Conservation (phyloP, 306 rosid genomes). For the Cucurbita argyrosperma region DNA sequence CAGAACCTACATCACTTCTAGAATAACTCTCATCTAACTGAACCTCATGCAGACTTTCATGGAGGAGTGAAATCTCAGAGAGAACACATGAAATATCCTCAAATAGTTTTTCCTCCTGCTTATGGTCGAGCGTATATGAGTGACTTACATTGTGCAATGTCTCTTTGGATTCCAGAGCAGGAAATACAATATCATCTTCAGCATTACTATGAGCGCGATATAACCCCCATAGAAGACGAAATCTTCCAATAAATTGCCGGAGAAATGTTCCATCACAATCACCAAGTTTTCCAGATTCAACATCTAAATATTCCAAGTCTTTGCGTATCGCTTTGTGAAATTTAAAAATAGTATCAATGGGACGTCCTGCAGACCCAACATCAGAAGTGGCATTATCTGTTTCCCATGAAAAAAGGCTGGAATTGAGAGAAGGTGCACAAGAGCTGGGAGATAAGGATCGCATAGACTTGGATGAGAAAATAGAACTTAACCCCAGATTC, state of each 20-base stretch:
- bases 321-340: slow-evolving; percentile 96
- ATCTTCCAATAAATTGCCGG: slow-evolving; percentile 76
- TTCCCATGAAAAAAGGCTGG: slow-evolving; percentile 94
- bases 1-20: slow-evolving; percentile 20
- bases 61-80: slow-evolving; percentile 74
- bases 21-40: slow-evolving; percentile 24
- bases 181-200: slow-evolving; percentile 95
- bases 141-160: slow-evolving; percentile 93
- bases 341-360: slow-evolving; percentile 95
- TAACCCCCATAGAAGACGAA: slow-evolving; percentile 94
- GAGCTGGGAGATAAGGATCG: slow-evolving; percentile 71
- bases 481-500: slow-evolving; percentile 74
- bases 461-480: slow-evolving; percentile 62
- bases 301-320: slow-evolving; percentile 93
- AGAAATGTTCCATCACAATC: slow-evolving; percentile 66
- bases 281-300: slow-evolving; percentile 92
- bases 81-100: slow-evolving; percentile 78
- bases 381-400: slow-evolving; percentile 51
- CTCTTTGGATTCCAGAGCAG: slow-evolving; percentile 96
- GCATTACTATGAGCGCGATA: slow-evolving; percentile 99
- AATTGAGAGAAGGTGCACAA: slow-evolving; percentile 83
- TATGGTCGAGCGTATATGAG: slow-evolving; percentile 90
- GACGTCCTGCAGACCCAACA: slow-evolving; percentile 63
- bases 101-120: slow-evolving; percentile 84
- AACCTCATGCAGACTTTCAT: slow-evolving; percentile 39